These are phyloP conservation scores for Salix udensis DNA, from an alignment of 345 rosid species.

Conservation along the genomic window DNA sequence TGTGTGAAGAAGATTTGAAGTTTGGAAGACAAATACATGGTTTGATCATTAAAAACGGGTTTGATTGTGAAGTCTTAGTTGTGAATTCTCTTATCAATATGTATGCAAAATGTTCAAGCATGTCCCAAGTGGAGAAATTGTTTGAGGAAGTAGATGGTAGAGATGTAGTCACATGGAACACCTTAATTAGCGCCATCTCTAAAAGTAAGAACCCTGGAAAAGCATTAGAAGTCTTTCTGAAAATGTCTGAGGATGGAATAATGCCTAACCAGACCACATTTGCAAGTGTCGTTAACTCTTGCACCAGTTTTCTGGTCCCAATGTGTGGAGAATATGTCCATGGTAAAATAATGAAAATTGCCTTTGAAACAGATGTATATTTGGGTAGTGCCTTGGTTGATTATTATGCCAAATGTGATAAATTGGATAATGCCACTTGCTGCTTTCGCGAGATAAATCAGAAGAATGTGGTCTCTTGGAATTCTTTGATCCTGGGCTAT, in stretches of 20 bases:
- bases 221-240: conserved; percentile 44
- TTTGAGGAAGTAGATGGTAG: conserved; percentile 36
- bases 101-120: conserved; percentile 52
- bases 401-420: conserved; percentile 63
- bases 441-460: conserved; percentile 53
- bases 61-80: conserved; percentile 32
- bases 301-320: conserved; percentile 33
- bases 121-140: conserved; percentile 40
- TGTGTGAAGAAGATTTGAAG: conserved; percentile 40
- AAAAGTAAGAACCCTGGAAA: conserved; percentile 38
- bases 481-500: conserved; percentile 64
- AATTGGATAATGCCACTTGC: conserved; percentile 45
- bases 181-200: conserved; percentile 50
- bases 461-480: conserved; percentile 81
- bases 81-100: conserved; percentile 55
- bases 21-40: conserved; percentile 59
- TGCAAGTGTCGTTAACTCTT: conserved; percentile 43
- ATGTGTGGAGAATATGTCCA: conserved; percentile 55
- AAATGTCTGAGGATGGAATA: conserved; percentile 40
- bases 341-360: conserved; percentile 43
- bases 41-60: conserved; percentile 51
- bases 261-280: conserved; percentile 54
- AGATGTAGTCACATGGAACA: conserved; percentile 78
- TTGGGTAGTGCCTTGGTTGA: conserved; percentile 69
- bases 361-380: conserved; percentile 43